phyloP scores from a whole-genome alignment of 2,329 filamentous ascomycete species.

The Diaporthe velutina region DNA sequence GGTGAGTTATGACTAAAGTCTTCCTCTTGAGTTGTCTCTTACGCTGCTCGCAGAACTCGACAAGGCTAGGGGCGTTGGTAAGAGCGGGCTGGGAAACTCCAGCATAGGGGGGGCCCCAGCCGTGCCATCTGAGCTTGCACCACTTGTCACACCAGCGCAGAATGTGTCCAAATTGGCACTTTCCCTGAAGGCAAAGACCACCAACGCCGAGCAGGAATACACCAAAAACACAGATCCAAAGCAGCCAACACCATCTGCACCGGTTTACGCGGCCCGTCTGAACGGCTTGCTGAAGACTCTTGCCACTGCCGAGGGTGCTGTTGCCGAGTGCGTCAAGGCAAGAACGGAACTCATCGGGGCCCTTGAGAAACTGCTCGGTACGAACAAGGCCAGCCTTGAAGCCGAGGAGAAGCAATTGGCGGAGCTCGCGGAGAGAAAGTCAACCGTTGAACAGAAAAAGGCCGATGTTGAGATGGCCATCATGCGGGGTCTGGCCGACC shows the following conservation, averaged over 20 bases:
- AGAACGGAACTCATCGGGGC: conserved; percentile 82
- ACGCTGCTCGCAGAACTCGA: conserved; percentile 67
- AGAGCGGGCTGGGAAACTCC: conserved; percentile 68
- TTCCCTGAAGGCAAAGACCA: conserved; percentile 74
- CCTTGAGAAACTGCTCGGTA: conserved; percentile 84
- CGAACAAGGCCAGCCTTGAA: conserved; percentile 77
- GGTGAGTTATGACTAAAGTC: conserved; percentile 64
- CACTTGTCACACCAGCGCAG: conserved; percentile 81
- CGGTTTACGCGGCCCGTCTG: conserved; percentile 91
- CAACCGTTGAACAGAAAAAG: conserved; percentile 84
- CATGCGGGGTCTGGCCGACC: conserved; percentile 81
- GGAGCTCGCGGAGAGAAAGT: conserved; percentile 75
- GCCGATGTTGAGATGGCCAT: conserved; percentile 92
- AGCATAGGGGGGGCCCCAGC: conserved; percentile 76
- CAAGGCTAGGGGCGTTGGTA: conserved; percentile 67
- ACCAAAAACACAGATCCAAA: conserved; percentile 83
- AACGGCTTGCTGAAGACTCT: conserved; percentile 91
- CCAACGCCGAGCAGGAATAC: conserved; percentile 84
- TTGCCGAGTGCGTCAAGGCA: conserved; percentile 90
- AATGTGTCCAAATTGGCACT: conserved; percentile 79
- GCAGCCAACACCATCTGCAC: conserved; percentile 79
- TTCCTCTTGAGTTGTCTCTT: background rate
- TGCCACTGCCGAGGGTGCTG: conserved; percentile 87
- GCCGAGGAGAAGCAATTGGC: conserved; percentile 77
- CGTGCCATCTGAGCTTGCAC: conserved; percentile 81